Base-by-base conservation (phyloP, 495 filamentous ascomycete genomes). In the Lophiotrema nucula region DNA sequence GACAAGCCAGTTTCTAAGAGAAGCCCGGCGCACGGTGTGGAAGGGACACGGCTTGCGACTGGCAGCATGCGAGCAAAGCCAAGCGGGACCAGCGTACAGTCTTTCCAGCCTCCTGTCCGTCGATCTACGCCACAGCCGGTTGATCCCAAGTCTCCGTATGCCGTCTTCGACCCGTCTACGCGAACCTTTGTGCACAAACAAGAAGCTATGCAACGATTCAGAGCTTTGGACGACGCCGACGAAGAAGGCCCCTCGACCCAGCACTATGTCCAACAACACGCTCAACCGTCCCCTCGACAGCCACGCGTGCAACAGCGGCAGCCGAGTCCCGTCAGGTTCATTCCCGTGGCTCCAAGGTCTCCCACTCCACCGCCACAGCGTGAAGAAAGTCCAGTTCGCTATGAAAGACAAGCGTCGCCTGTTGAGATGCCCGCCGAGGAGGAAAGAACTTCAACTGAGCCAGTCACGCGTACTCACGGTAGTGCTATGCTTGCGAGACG, bases 1-100 rank as follows among this genome's bases (percentile, higher is more conserved):
- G 76, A 79, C 39, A 73, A 71, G 42, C 76, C 79, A 4, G 70
- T 77, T 11, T 81, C 74, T 47, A 83, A 79, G 67, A 73, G 77
- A 19, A 70, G 69, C 33, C 58, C 71, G n/a, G 58, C 65, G 13
- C 73, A 72, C 12, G 71, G 66, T 26, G 66, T 73, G 4, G 74
- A 77, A 53, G 79, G 76, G 24, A 80, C 68, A 39, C 70, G 78
- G 54, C 65, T 81, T 26, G 68, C 64, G 8, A 39, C 41, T 23
- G 64, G 64, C 1, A 52, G 46, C 26, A 47, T 67, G 63, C 66
- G 69, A 53, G 57, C 69, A 28, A 70, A 67, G 49, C 62, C 74
- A 25, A 74, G 59, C 52, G 74, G 70, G 18, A 73, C 72, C 23
- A 70, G 73, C 43, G 54, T 75, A 4, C 31, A 11, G 11, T 35